Percentiles rank a stretch among this genome's conserved stretches.
Conservation (phyloP, 2,329 filamentous ascomycete genomes). For the Graphilbum ipis-grandicollis region DNA sequence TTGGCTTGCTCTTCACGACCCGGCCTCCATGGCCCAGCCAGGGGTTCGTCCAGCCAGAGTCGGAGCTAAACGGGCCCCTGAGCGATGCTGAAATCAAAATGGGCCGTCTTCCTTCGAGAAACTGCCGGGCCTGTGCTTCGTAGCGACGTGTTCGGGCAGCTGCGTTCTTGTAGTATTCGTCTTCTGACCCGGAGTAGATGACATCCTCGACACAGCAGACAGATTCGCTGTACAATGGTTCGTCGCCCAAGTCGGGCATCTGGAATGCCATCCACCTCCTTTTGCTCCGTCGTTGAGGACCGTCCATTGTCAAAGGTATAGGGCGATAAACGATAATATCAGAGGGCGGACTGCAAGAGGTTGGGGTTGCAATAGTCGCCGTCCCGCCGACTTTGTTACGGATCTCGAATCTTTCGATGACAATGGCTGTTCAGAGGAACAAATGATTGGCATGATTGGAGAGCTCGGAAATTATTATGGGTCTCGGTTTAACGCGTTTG, state of each 20-base stretch:
- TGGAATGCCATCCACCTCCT: background rate
- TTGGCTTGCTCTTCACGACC: background rate
- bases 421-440: too few species aligned
- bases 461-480: conserved; percentile 4
- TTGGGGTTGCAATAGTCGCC: too few species aligned
- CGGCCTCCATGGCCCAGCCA: conserved; percentile 21
- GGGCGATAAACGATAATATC: too few species aligned
- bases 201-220: conserved; percentile 26
- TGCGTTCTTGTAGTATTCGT: conserved; percentile 31
- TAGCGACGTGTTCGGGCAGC: conserved; percentile 32
- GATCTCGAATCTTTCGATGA: too few species aligned
- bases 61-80: conserved; percentile 40
- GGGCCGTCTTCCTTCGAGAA: conserved; percentile 36
- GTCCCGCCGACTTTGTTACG: too few species aligned
- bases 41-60: conserved; percentile 33
- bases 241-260: conserved; percentile 3
- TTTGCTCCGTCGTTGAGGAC: background rate
- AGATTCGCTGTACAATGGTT: conserved; percentile 15
- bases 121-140: conserved; percentile 40
- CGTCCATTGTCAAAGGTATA: too few species aligned
- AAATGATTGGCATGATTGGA: background rate
- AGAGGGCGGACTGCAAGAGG: too few species aligned
- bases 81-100: conserved; percentile 42
- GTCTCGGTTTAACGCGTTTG: conserved; percentile 6
- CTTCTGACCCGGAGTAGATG: conserved; percentile 38